Evolutionary conservation across 345 rosid species (phyloP).

Genomic region (Sisymbrium altissimum): DNA sequence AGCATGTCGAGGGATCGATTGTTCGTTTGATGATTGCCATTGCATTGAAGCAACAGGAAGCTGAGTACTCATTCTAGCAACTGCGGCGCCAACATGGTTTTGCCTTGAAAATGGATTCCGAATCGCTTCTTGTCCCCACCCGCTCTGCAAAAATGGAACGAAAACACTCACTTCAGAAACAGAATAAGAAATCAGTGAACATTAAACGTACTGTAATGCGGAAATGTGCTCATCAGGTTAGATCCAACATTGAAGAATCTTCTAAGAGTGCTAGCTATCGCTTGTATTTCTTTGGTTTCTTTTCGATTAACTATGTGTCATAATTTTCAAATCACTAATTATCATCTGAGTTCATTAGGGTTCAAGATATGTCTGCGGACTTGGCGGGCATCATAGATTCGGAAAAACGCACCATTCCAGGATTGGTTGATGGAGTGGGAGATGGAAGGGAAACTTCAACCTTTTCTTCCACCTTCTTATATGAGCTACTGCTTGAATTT

Average conservation of each 20-base stretch:
- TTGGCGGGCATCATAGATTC: slow-evolving; percentile 39
- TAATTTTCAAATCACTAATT: background rate
- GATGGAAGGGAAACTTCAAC: slow-evolving; percentile 94
- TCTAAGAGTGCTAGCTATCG: background rate
- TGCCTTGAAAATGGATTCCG: slow-evolving; percentile 67
- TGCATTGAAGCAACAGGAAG: slow-evolving; percentile 28
- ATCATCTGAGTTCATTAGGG: background rate
- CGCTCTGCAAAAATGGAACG: slow-evolving; percentile 52
- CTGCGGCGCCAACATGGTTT: slow-evolving; percentile 34
- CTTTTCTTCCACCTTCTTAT: slow-evolving; percentile 50
- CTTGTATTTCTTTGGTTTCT: background rate
- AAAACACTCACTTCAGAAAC: background rate
- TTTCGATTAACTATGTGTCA: background rate
- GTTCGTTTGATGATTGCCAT: slow-evolving; percentile 37
- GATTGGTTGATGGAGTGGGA: slow-evolving; percentile 83
- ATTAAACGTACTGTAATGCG: background rate
- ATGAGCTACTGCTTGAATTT: slow-evolving; percentile 15
- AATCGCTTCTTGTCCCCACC: slow-evolving; percentile 53
- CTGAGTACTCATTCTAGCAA: slow-evolving; percentile 30
- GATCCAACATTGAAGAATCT: background rate
- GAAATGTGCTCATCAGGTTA: background rate
- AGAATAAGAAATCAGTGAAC: background rate
- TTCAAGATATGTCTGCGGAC: background rate
- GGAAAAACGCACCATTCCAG: slow-evolving; percentile 89
- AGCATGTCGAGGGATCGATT: slow-evolving; percentile 34